These are phyloP conservation scores for Botrytis elliptica DNA, from an alignment of 2,329 filamentous ascomycete species.

Conservation along the genomic window DNA sequence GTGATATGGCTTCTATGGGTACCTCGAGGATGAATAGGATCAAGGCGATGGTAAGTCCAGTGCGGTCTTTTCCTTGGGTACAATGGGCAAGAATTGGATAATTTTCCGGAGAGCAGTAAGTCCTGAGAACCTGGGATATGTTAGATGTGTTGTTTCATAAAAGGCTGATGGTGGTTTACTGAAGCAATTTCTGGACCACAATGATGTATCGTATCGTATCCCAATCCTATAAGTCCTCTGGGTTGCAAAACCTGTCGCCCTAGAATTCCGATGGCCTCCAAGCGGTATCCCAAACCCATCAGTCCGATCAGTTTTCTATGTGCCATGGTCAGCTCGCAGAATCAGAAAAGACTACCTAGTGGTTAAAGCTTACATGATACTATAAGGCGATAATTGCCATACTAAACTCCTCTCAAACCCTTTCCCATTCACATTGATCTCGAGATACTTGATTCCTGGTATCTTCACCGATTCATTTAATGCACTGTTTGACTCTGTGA, in stretches of 20 bases:
- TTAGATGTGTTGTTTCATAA: not conserved
- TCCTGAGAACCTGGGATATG: constrained; percentile 45
- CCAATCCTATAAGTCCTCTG: constrained; percentile 69
- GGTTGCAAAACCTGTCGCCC: constrained; percentile 68
- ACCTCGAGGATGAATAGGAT: constrained; percentile 63
- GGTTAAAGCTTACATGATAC: constrained; percentile 52
- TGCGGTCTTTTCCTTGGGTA: constrained; percentile 86
- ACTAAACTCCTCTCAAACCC: constrained; percentile 68
- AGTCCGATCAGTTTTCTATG: constrained; percentile 59
- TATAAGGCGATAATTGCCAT: constrained; percentile 65
- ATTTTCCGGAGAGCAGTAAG: constrained; percentile 47
- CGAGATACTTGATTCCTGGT: constrained; percentile 59
- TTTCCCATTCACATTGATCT: constrained; percentile 72
- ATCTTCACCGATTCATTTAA: constrained; percentile 60
- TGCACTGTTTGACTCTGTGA: constrained; percentile 50
- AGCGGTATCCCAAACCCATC: constrained; percentile 65
- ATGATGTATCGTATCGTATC: constrained; percentile 65
- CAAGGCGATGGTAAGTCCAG: constrained; percentile 68
- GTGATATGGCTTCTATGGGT: constrained; percentile 57
- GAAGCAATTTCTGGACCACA: constrained; percentile 47
- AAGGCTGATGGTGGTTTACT: not conserved
- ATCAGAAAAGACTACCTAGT: no score
- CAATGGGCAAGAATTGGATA: constrained; percentile 76
- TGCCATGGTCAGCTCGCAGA: not conserved
- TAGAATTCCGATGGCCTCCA: constrained; percentile 68